Evolutionary conservation across 202 grass and related monocot species (phyloP), one percentile per base, ranked within the genome.

Genomic region (Panicum virgatum): DNA sequence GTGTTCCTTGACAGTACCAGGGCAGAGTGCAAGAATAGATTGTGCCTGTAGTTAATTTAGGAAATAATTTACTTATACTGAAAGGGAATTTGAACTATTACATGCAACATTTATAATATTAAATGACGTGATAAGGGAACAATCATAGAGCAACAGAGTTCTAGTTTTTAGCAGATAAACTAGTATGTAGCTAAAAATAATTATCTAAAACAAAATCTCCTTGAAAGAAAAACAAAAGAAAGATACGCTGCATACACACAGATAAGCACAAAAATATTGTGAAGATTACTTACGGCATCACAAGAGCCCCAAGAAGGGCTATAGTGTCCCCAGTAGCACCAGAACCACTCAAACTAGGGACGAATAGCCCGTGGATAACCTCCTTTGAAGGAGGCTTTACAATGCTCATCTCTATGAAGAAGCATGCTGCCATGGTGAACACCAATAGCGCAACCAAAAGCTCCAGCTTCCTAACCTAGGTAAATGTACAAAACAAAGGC

Each of bases 1-100:
- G 90, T 97, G 50, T 94, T 97, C 67, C 94, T 94, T 7, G 94
- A 92, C 11, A 97, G 81, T 59, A 97, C 94, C 61, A 97, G 38
- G 18, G 94, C 94, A 61, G 92, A 94, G 80, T 97, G 94, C 69
- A 97, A 48, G 79, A 97, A 97, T 25, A 97, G 56, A 66, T 54
- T 83, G 36, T 83, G 71, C 23, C 61, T 83, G 36, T 11, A 44
- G 75, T 53, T 54, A 65, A 75, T 37, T 58, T 58, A 10, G 0
- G 5, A 66, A 79, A 39, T 27, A 0, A 14, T 42, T 27, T 43
- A 43, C 42, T 75, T 42, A 27, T 56, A 40, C 51, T 57, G 6
- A 76, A 60, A 60, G 11, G 0, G n/a, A 43, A 22, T 10, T 75
- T 59, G 22, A 15, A 75, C 36, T 59, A 75, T 26, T 59, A 29